Conservation (phyloP, 2,329 filamentous ascomycete species). For the Apiospora sp. region DNA sequence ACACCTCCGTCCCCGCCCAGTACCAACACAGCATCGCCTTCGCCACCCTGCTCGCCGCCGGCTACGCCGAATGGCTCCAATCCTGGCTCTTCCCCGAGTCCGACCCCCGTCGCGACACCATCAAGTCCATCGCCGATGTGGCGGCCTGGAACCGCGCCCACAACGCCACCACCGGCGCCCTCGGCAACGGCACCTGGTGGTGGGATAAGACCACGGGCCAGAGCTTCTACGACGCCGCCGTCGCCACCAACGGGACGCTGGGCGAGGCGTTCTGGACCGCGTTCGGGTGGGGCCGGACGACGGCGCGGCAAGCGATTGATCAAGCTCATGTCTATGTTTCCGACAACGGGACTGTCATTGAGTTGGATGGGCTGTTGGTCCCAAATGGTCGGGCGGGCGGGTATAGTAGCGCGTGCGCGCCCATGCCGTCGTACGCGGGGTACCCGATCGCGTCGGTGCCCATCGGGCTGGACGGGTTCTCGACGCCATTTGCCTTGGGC, state of each 20-base stretch:
- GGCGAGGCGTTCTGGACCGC: constrained; percentile 27
- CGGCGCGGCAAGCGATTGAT: constrained; percentile 29
- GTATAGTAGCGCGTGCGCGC: constrained; percentile 24
- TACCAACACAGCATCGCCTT: constrained; percentile 29
- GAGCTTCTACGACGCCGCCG: constrained; percentile 28
- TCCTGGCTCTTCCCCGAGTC: constrained; percentile 30
- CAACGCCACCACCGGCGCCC: constrained; percentile 30
- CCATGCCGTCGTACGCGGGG: constrained; percentile 28
- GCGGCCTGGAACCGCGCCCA: constrained; percentile 33
- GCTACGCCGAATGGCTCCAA: constrained; percentile 33
- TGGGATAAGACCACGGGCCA: constrained; percentile 30
- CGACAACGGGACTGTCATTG: constrained; percentile 16
- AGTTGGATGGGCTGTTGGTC: constrained; percentile 27
- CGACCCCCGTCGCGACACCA: constrained; percentile 30
- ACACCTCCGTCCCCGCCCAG: constrained; percentile 17
- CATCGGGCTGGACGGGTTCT: constrained; percentile 1
- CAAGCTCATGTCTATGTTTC: constrained; percentile 25
- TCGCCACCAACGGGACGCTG: constrained; percentile 28
- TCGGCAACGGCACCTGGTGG: constrained; percentile 34
- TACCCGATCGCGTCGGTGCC: constrained; percentile 25
- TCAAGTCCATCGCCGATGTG: constrained; percentile 31
- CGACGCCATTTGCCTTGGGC: constrained; percentile 4
- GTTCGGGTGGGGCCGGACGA: constrained; percentile 27
- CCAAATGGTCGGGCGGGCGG: constrained; percentile 28
- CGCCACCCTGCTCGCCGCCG: constrained; percentile 31